Conservation (phyloP, 495 filamentous ascomycete species). For the Cudoniella acicularis region DNA sequence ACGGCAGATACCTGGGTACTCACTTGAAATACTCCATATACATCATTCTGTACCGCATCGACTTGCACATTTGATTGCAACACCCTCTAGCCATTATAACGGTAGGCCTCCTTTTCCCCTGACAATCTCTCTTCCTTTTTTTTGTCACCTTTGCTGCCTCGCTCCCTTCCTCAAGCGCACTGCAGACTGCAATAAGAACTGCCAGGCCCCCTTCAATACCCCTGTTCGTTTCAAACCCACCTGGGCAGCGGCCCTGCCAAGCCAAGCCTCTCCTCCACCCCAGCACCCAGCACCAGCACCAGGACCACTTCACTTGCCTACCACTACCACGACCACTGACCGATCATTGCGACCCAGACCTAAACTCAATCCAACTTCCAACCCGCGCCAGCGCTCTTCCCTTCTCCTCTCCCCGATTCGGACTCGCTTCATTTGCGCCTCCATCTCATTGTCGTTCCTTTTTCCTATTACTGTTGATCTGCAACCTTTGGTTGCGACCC, state of each 20-base stretch:
- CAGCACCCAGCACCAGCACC: not conserved
- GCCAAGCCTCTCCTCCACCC: not conserved
- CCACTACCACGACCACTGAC: no score
- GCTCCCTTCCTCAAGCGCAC: no score
- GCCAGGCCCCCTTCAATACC: no score
- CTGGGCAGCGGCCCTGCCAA: no score
- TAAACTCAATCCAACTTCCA: not conserved
- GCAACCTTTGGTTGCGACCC: not conserved
- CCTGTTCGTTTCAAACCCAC: no score
- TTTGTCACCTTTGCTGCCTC: not conserved
- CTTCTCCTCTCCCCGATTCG: not conserved
- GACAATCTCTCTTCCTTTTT: not conserved
- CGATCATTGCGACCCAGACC: no score
- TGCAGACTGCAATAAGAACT: no score
- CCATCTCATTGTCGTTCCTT: not conserved
- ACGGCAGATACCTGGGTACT: no score
- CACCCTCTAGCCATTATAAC: not conserved
- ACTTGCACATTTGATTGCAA: no score
- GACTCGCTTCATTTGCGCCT: not conserved
- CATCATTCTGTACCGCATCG: no score
- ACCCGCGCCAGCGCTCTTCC: not conserved
- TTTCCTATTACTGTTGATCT: not conserved
- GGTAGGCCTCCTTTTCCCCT: not conserved
- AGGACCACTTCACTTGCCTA: not conserved
- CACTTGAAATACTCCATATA: no score